phyloP scores from a whole-genome alignment of 129 eudicot species.

The Ambrosia artemisiifolia region DNA sequence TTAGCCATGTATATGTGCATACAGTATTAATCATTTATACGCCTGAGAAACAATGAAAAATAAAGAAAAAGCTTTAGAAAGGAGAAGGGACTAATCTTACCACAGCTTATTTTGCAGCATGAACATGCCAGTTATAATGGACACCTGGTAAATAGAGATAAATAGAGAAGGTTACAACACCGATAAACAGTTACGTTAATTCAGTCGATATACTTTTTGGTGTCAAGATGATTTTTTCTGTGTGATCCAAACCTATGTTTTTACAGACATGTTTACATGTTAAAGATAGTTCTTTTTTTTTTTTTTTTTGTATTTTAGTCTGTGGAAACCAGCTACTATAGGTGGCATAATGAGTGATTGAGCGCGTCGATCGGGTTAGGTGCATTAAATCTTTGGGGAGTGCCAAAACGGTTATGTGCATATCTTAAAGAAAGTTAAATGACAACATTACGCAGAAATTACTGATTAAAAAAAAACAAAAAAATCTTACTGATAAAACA shows the following conservation, averaged over 20 bases:
- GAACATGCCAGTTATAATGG: conserved; percentile 57
- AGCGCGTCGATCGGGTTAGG: neutral
- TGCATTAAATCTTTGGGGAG: neutral
- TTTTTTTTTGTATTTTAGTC: too few relatives aligned
- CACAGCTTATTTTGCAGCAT: conserved; percentile 83
- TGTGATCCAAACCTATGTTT: too few relatives aligned
- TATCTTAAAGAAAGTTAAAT: neutral
- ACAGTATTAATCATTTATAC: neutral
- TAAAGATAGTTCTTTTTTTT: too few relatives aligned
- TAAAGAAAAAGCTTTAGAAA: neutral
- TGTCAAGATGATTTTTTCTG: too few relatives aligned
- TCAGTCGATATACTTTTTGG: too few relatives aligned
- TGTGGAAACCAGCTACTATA: too few relatives aligned
- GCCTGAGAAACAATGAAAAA: neutral
- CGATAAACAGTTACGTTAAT: neutral
- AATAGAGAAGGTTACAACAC: neutral
- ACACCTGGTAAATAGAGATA: conserved; percentile 31
- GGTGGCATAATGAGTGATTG: neutral
- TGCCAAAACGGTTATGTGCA: neutral
- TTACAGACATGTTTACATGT: too few relatives aligned
- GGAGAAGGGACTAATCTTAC: conserved; percentile 31
- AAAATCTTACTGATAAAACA: conserved; percentile 57
- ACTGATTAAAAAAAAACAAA: neutral
- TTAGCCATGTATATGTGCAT: neutral
- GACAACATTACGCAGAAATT: neutral